Conservation (phyloP, 495 filamentous ascomycete species). For the Penicillium verhagenii region DNA sequence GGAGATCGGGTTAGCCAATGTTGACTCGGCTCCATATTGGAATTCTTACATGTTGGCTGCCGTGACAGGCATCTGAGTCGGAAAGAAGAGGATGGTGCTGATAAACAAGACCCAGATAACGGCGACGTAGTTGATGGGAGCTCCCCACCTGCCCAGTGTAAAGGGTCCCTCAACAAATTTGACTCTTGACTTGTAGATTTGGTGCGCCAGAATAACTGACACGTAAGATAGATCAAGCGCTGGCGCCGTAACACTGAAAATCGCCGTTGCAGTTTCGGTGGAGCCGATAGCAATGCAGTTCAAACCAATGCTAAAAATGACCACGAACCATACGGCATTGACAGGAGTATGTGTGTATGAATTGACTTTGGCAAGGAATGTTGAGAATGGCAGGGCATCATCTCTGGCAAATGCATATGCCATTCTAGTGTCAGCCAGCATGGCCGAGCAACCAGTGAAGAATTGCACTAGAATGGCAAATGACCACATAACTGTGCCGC, state of each 20-base stretch:
- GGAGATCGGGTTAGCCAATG: constrained; percentile 3
- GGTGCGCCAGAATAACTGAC: constrained; percentile 65
- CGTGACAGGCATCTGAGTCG: constrained; percentile 59
- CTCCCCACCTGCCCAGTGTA: constrained; percentile 60
- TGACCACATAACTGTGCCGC: constrained; percentile 66
- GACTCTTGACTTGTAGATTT: constrained; percentile 56
- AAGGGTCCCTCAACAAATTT: constrained; percentile 64
- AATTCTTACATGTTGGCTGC: constrained; percentile 56
- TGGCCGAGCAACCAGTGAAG: constrained; percentile 69
- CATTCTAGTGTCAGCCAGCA: constrained; percentile 72
- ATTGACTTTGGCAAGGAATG: constrained; percentile 60
- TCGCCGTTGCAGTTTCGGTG: constrained; percentile 64
- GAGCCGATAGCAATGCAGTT: constrained; percentile 68
- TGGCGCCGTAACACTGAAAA: constrained; percentile 71
- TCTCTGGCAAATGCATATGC: constrained; percentile 71
- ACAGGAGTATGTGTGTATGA: constrained; percentile 59
- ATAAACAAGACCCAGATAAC: constrained; percentile 68
- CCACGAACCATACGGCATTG: constrained; percentile 72
- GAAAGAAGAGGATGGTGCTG: constrained; percentile 67
- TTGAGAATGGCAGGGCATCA: constrained; percentile 67
- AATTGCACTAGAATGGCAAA: constrained; percentile 69
- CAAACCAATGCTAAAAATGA: constrained; percentile 57
- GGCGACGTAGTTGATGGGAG: constrained; percentile 57
- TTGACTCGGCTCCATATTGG: not conserved
- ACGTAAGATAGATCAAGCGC: constrained; percentile 68